A percentile compares a stretch with the other conserved stretches of the same genome.
Evolutionary conservation across 306 rosid genomes (phyloP).

Genomic region (Medicago ruthenica): DNA sequence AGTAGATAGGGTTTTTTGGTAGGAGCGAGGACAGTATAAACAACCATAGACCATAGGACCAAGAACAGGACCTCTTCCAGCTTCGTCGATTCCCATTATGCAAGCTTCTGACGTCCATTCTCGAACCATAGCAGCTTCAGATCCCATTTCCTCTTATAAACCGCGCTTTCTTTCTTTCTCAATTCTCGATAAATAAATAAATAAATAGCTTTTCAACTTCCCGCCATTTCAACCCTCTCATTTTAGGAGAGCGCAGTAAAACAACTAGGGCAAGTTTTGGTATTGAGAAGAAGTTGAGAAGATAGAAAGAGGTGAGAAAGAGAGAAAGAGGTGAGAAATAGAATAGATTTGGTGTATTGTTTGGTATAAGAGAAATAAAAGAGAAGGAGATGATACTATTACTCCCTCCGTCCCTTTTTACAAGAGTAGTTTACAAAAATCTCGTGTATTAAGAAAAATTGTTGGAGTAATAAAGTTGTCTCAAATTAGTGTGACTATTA

Average conservation of each 20-base stretch:
- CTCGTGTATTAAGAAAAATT: too few relatives aligned
- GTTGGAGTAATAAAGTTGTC: too few relatives aligned
- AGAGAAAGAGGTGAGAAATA: too few relatives aligned
- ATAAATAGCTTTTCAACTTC: not conserved
- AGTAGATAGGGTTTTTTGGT: conserved; percentile 68
- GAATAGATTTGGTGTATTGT: too few relatives aligned
- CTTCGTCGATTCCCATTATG: conserved; percentile 94
- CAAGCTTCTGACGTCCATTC: conserved; percentile 79
- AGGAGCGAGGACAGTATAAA: conserved; percentile 80
- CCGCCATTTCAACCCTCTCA: not conserved
- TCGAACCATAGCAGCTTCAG: conserved; percentile 47
- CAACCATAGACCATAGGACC: conserved; percentile 94
- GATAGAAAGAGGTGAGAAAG: too few relatives aligned
- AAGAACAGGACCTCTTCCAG: conserved; percentile 96
- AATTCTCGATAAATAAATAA: not conserved
- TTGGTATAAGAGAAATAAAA: too few relatives aligned
- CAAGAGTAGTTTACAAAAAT: too few relatives aligned
- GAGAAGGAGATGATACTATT: too few relatives aligned
- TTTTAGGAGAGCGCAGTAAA: not conserved
- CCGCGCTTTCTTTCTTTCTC: not conserved
- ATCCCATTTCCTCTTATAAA: conserved; percentile 48
- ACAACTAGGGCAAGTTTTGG: not conserved
- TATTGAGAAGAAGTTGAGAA: too few relatives aligned
- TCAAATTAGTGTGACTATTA: too few relatives aligned
- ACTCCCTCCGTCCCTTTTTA: too few relatives aligned